phyloP scores from a whole-genome alignment of 495 filamentous ascomycete genomes.

The Penicillium cataractarum region DNA sequence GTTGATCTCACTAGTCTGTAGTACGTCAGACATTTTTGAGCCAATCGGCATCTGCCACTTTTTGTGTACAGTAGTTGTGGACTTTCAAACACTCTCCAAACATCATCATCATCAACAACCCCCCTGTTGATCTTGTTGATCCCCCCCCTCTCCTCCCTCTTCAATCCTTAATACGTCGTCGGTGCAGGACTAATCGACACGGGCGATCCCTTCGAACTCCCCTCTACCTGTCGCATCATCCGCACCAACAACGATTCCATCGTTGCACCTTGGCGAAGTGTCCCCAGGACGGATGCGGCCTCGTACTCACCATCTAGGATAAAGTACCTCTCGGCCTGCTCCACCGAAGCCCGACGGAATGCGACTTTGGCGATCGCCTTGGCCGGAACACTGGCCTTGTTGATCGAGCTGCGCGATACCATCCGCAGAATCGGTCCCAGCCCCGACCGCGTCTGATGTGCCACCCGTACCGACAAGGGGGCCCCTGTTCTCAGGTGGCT shows the following conservation, averaged over 20 bases:
- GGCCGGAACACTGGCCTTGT: constrained; percentile 45
- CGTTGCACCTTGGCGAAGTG: constrained; percentile 33
- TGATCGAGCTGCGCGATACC: constrained; percentile 46
- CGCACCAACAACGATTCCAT: constrained; percentile 38
- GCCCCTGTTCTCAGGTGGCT: constrained; percentile 32
- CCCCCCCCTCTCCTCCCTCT: neutral
- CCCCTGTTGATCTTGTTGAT: neutral
- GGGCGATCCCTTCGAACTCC: constrained; percentile 36
- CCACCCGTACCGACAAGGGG: constrained; percentile 40
- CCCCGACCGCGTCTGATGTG: constrained; percentile 41
- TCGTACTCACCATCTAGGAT: constrained; percentile 45
- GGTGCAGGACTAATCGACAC: constrained; percentile 13
- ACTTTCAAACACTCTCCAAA: neutral
- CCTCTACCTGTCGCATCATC: constrained; percentile 42
- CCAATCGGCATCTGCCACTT: neutral
- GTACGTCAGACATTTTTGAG: neutral
- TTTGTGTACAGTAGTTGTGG: neutral
- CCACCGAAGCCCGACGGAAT: constrained; percentile 41
- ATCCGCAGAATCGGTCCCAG: constrained; percentile 43
- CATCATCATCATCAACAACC: neutral
- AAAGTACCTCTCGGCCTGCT: constrained; percentile 45
- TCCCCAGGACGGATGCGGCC: constrained; percentile 43
- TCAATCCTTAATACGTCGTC: constrained; percentile 7
- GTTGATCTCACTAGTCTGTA: neutral
- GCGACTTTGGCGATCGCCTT: constrained; percentile 46